Evolutionary conservation across 805 yeast species (phyloP), one percentile per base, ranked within the genome.

Genomic region (Vanderwaltozyma verrucispora): DNA sequence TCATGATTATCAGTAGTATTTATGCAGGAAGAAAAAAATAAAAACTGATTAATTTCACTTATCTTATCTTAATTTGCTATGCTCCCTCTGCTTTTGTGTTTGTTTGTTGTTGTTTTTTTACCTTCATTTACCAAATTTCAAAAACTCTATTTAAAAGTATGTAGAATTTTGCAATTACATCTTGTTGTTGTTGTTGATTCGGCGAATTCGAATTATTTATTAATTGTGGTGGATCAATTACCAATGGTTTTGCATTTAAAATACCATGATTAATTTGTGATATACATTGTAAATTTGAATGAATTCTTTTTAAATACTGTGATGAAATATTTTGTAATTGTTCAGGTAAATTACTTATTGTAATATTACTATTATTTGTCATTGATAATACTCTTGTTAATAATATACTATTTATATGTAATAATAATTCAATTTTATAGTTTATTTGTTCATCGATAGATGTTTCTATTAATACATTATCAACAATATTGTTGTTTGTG

Each of bases 201-300:
- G 45, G 47, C 1, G 25, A 35, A 43, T 49, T 20, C 46, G 50
- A 30, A 19, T 25, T 27, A 13, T 30, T 32, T 7, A 44, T 42
- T 37, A 41, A 33, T 36, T 53, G 50, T 15, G 57, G 56, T 8
- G 56, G 47, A 8, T 51, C 57, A 30, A 52, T 33, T 2, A 59
- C 50, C 21, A 47, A 27, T 3, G 63, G 63, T 36, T 53, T 56
- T 8, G 52, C 48, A 13, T 40, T 40, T 13, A 31, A 32, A 3
- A 42, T 34, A 23, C 61, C 62, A 35, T 56, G 60, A 40, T 59
- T 57, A 19, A 59, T 53, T 41, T 54, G 61, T 10, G 62, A 56
- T 16, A 59, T 56, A 35, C 62, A 56, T 36, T 59, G 63, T 35
- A 59, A 39, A 40, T 59, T 59, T 12, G 62, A 53, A 43, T 59